These are phyloP conservation scores for Xylaria sp. DNA, from an alignment of 2,329 filamentous ascomycete species.

Conservation along the genomic window DNA sequence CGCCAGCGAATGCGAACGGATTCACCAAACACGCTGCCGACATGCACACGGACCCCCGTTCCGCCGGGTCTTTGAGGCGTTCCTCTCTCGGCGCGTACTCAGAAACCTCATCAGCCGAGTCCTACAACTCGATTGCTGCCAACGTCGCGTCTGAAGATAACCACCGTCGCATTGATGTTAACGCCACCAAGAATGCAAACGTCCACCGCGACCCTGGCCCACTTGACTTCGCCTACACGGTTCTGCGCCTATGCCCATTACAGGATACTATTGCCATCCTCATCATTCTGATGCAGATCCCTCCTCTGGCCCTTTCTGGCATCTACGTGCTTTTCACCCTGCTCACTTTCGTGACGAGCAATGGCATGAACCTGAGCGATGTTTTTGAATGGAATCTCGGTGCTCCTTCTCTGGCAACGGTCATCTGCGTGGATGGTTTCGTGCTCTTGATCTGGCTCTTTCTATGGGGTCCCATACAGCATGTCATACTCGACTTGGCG, in stretches of 20 bases:
- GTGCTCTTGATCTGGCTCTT: slow-evolving; percentile 88
- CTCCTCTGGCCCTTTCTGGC: slow-evolving; percentile 85
- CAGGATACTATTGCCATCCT: slow-evolving; percentile 96
- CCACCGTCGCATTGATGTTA: slow-evolving; percentile 76
- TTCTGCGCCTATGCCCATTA: slow-evolving; percentile 88
- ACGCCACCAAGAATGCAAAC: slow-evolving; percentile 73
- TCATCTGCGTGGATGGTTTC: slow-evolving; percentile 84
- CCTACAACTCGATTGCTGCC: slow-evolving; percentile 54
- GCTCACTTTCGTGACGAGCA: slow-evolving; percentile 88
- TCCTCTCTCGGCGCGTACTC: slow-evolving; percentile 59
- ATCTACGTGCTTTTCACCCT: slow-evolving; percentile 94
- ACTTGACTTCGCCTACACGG: slow-evolving; percentile 82
- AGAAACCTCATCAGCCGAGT: slow-evolving; percentile 67
- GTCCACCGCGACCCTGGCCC: slow-evolving; percentile 78
- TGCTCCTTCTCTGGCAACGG: slow-evolving; percentile 85
- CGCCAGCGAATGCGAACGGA: slow-evolving; percentile 53
- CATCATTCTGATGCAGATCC: slow-evolving; percentile 93
- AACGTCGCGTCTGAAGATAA: slow-evolving; percentile 58
- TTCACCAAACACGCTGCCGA: slow-evolving; percentile 52
- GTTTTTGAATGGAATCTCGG: slow-evolving; percentile 89
- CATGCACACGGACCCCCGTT: slow-evolving; percentile 56
- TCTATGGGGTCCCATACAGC: slow-evolving; percentile 86
- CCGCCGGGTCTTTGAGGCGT: slow-evolving; percentile 53
- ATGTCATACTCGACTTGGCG: slow-evolving; percentile 87
- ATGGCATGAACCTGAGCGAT: slow-evolving; percentile 85